A percentile compares a stretch with the other conserved stretches of the same genome.
phyloP scores from a whole-genome alignment of 495 filamentous ascomycete species.

The Haplographium delicatum region DNA sequence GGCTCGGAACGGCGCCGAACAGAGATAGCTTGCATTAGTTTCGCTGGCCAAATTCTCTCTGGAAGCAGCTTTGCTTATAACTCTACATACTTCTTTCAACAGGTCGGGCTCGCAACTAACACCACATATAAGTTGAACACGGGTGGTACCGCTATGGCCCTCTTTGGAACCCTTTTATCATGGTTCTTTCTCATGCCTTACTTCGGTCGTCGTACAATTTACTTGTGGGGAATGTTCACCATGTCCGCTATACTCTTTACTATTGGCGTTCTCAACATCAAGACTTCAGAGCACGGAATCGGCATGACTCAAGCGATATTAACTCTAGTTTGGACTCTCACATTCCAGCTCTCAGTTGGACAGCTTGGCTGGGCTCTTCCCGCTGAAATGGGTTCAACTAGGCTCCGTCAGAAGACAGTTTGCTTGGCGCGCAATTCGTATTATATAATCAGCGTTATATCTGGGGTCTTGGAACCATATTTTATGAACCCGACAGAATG shows the following conservation, averaged over 20 bases:
- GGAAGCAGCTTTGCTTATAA: conserved; percentile 49
- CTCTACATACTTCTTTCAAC: conserved; percentile 59
- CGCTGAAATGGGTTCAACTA: conserved; percentile 13
- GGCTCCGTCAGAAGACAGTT: conserved; percentile 14
- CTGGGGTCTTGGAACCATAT: conserved; percentile 62
- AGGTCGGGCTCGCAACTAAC: conserved; percentile 45
- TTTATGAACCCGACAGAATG: conserved; percentile 67
- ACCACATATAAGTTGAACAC: conserved; percentile 40
- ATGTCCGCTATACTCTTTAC: conserved; percentile 39
- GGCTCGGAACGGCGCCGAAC: conserved; percentile 49
- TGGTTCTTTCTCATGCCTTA: conserved; percentile 26
- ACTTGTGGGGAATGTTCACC: conserved; percentile 25
- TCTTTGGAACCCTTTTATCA: conserved; percentile 34
- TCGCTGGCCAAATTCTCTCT: conserved; percentile 40
- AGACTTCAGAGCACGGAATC: conserved; percentile 17
- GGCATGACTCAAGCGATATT: conserved; percentile 27
- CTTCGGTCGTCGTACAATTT: conserved; percentile 17
- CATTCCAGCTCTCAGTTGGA: conserved; percentile 53
- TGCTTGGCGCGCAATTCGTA: conserved; percentile 42
- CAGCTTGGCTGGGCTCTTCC: conserved; percentile 43
- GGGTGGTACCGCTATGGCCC: conserved; percentile 8
- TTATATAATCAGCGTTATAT: conserved; percentile 51
- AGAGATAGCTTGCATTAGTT: conserved; percentile 47
- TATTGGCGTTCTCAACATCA: conserved; percentile 26
- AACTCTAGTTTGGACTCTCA: conserved; percentile 45